phyloP scores from a whole-genome alignment of 768 basidiomycete species.

The Pulveroboletus sp. region DNA sequence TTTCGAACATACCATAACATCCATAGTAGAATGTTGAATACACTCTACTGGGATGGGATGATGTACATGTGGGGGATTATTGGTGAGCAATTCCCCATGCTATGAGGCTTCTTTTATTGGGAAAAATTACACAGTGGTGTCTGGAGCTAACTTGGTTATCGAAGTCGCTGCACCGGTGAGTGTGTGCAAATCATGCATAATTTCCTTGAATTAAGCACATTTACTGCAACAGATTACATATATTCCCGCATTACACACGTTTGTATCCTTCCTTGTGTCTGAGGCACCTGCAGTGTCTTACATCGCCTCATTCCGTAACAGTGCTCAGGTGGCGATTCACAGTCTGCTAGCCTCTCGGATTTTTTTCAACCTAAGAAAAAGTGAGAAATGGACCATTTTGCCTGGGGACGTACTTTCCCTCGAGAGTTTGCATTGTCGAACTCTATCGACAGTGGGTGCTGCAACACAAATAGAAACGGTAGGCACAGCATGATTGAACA shows the following conservation, averaged over 20 bases:
- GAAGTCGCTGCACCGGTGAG: conserved; percentile 18
- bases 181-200: background rate
- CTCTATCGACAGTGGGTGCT: background rate
- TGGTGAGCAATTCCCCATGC: conserved; percentile 1
- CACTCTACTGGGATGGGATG: conserved; percentile 25
- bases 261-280: conserved; percentile 1
- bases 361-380: conserved; percentile 23
- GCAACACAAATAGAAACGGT: background rate
- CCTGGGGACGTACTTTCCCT: background rate
- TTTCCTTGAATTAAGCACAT: background rate
- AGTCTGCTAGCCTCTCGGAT: conserved; percentile 24
- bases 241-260: conserved; percentile 19
- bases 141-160: conserved; percentile 10
- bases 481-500: background rate
- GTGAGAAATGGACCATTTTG: background rate
- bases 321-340: conserved; percentile 27
- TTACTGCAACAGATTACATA: conserved; percentile 6
- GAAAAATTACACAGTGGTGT: conserved; percentile 6
- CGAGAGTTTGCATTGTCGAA: background rate
- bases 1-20: conserved; percentile 18
- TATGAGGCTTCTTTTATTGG: background rate
- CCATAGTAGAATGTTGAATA: conserved; percentile 15
- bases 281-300: background rate
- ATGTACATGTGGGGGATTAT: conserved; percentile 23
- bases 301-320: background rate